Evolutionary conservation across 768 basidiomycete species (phyloP), one percentile per base, ranked within the genome.

Genomic region (Dentipellis fragilis): DNA sequence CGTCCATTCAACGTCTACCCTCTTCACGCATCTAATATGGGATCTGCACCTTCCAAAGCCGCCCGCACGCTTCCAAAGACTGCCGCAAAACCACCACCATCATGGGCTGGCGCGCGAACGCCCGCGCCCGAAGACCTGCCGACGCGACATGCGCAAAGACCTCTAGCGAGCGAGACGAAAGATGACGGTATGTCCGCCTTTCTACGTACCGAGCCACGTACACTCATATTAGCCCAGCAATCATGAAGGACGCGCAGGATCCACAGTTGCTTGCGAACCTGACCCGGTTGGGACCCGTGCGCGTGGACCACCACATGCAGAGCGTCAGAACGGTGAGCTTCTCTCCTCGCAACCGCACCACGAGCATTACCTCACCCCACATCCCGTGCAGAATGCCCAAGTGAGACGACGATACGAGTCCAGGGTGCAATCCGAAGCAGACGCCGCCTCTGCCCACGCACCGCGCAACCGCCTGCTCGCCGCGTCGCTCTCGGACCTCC

Each of bases 261-360:
- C 85, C 86, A 1, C 79, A 89, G 23, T 79, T 91, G 51, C 66
- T 87, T 61, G 73, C 78, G 37, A 89, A 86, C 60, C 68, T 93
- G 51, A 78, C 60, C 60, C 72, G 68, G 38, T 71, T 92, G 1
- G 88, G 88, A 1, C 81, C 79, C 11, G 89, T 90, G 21, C 73
- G 71, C 35, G 87, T 91, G 11, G 80, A 88, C 62, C 83, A 85
- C 61, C 78, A 76, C 64, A 79, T 78, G 76, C 71, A 74, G 56
- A 66, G 73, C 6, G 61, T 80, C 52, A 75, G 67, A 59, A 68
- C 76, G 19, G 85, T 83, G 64, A 63, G 75, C 61, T 6, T 10
- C 23, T 46, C 22, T 42, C 35, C 22, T 4, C 11, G n/a, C n/a
- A n/a, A n/a, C n/a, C n/a, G n/a, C n/a, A 38, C 36, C 40, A n/a